phyloP scores from a whole-genome alignment of 2,329 filamentous ascomycete species.

The Colletotrichum coccodes region DNA sequence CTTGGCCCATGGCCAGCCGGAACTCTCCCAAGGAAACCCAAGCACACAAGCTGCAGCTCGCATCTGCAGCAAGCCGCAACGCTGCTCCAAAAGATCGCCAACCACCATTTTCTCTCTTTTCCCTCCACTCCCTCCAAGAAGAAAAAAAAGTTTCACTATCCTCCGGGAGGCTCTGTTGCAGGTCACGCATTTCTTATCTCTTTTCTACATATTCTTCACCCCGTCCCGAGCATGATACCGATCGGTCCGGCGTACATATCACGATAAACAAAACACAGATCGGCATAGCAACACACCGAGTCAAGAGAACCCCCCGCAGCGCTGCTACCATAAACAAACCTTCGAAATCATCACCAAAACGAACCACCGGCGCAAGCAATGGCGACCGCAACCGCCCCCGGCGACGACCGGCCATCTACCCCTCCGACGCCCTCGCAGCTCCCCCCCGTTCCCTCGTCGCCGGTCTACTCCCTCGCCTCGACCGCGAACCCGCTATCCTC shows the following conservation, averaged over 20 bases:
- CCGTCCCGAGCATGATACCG: neutral
- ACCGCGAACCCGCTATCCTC: slow-evolving; percentile 69
- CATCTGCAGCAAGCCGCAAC: slow-evolving; percentile 38
- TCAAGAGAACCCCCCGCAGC: slow-evolving; percentile 6
- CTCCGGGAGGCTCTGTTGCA: neutral
- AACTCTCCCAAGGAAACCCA: slow-evolving; percentile 15
- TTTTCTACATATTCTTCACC: neutral
- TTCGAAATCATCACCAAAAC: neutral
- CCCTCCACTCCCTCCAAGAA: neutral
- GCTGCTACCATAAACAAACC: slow-evolving; percentile 8
- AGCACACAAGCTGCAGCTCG: slow-evolving; percentile 23
- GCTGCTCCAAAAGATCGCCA: slow-evolving; percentile 17
- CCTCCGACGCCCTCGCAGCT: slow-evolving; percentile 65
- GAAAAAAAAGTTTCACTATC: neutral
- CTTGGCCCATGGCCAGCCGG: slow-evolving; percentile 6
- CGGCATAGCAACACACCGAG: slow-evolving; percentile 1
- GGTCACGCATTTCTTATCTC: neutral
- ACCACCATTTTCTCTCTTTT: neutral
- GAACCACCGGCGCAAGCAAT: slow-evolving; percentile 35
- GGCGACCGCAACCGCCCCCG: slow-evolving; percentile 45
- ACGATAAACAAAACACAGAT: neutral
- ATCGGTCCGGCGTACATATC: neutral
- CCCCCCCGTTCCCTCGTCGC: slow-evolving; percentile 70
- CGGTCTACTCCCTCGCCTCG: slow-evolving; percentile 71
- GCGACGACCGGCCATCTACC: slow-evolving; percentile 46